These are phyloP conservation scores for Mrakia hoshinonis DNA, from an alignment of 768 basidiomycete species.

Conservation along the genomic window DNA sequence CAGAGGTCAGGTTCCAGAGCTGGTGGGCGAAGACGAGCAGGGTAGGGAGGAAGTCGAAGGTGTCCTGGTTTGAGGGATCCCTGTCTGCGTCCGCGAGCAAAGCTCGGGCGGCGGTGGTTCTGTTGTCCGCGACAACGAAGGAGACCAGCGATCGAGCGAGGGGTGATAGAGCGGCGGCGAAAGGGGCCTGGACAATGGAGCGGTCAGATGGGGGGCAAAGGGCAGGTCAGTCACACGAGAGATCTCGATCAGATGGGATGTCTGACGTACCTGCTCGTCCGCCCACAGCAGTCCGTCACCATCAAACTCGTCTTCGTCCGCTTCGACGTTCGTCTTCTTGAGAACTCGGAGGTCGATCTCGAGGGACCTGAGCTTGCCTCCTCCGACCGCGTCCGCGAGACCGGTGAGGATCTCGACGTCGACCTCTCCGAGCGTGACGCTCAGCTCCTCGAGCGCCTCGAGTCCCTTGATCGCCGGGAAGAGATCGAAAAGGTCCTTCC, in stretches of 20 bases:
- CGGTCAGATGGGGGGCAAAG: no score
- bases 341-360: neutral
- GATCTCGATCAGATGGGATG: neutral
- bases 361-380: neutral
- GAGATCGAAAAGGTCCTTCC: neutral
- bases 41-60: neutral
- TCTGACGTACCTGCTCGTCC: neutral
- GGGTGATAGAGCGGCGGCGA: neutral
- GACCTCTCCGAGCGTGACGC: neutral
- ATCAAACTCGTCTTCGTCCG: neutral
- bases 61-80: neutral
- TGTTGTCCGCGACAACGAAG: neutral
- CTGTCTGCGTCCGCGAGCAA: neutral
- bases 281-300: neutral
- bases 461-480: conserved; percentile 2
- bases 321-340: no score
- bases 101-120: neutral
- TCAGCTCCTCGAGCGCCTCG: neutral
- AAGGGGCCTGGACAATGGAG: neutral
- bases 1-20: neutral
- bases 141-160: neutral
- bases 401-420: neutral
- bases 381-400: neutral
- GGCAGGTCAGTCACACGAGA: neutral
- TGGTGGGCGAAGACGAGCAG: neutral